Base-by-base conservation (phyloP, 1,139 yeast genomes). In the Sugiyamaella paludigena region DNA sequence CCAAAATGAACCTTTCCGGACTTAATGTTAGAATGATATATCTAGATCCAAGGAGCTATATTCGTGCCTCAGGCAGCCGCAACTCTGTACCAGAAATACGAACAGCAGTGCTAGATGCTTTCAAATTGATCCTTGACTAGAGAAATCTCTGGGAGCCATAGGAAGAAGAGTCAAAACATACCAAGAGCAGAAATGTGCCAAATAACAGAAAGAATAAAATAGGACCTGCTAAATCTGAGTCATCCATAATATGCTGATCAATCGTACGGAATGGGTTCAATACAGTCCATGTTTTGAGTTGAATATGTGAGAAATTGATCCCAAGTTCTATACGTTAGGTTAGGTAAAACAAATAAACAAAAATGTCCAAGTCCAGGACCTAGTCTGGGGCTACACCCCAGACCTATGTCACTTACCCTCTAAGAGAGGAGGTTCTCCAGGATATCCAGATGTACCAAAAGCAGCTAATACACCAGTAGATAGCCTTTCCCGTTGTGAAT, bases 1-100 rank as follows among this genome's bases (percentile, higher is more conserved):
- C 98, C 98, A 66, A 92, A 92, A 66, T 92, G 98, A 15, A 91
- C 88, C 65, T 91, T 92, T 11, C 99, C 98, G 1, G 95, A 79
- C 51, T 38, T 3, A 29, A 19, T 19, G 40, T 37, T 37, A 37
- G 40, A 19, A 15, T 11, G n/a, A 11, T 19, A 31, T n/a, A 31
- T 13, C 12, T 6, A 31, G 5, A 31, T 4, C 34, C n/a, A n/a
- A n/a, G 6, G 15, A 31, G 5, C 24, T 19, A 19, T 19, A 19
- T 3, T 19, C 5, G 24, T n/a, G 24, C 24, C 24, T 19, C 3
- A 5, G 5, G 24, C 24, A 19, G 24, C 3, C 5, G 5, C 5
- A 5, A 19, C 24, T 19, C 34, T n/a, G 15, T 5, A 31, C 4
- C 34, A 13, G 15, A n/a, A n/a, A n/a, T n/a, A n/a, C n/a, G n/a